Conservation (phyloP, 31 red algal genomes). For the Asparagopsis taxiformis region DNA sequence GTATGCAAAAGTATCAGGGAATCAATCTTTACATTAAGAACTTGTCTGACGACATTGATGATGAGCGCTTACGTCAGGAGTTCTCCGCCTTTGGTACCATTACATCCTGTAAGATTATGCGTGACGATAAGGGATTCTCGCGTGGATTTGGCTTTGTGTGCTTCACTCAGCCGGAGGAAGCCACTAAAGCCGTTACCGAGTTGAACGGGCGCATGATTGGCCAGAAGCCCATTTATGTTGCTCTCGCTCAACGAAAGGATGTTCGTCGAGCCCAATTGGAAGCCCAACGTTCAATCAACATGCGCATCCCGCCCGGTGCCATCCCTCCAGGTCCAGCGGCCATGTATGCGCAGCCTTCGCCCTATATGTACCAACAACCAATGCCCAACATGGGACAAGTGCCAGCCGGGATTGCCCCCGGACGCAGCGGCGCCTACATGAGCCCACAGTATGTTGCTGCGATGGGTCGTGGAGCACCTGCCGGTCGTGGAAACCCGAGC, state of each 20-base stretch:
- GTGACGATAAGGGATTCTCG: constrained; percentile 87
- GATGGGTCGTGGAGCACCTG: constrained; percentile 29
- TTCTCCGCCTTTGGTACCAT: constrained; percentile 92
- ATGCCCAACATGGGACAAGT: constrained; percentile 57
- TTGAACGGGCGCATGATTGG: constrained; percentile 94
- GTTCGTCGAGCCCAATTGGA: constrained; percentile 94
- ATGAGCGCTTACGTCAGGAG: constrained; percentile 90
- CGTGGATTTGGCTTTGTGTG: constrained; percentile 99
- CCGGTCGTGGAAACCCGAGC: constrained; percentile 6
- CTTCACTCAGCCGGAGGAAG: constrained; percentile 94
- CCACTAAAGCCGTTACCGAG: constrained; percentile 96
- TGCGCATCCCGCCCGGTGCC: constrained; percentile 53
- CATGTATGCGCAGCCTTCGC: constrained; percentile 73
- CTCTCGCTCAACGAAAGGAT: constrained; percentile 94
- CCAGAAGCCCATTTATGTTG: constrained; percentile 96
- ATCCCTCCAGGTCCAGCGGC: constrained; percentile 46
- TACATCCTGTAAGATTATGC: constrained; percentile 94
- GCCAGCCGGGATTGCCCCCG: constrained; percentile 1
- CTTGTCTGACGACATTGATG: constrained; percentile 94
- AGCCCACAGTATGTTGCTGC: constrained; percentile 58
- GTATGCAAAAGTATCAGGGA: constrained; percentile 90
- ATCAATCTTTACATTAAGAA: constrained; percentile 98
- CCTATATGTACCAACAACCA: constrained; percentile 76
- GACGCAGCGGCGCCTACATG: not conserved
- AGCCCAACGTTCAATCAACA: constrained; percentile 75